These are phyloP conservation scores for Geotrichum klebahnii DNA, from an alignment of 1,139 yeast genomes.

Conservation along the genomic window DNA sequence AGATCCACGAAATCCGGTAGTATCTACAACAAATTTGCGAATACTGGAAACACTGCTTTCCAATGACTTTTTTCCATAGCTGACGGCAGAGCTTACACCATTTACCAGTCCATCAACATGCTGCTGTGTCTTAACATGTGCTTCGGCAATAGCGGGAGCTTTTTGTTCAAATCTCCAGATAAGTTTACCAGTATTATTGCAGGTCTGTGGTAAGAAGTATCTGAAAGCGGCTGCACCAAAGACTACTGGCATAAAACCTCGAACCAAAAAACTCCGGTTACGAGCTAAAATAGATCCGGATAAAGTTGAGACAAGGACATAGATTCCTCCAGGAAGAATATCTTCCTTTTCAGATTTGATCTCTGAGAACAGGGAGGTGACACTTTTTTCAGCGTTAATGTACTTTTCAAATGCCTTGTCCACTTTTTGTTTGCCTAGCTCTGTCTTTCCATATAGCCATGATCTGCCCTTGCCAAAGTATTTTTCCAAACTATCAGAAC, in stretches of 20 bases:
- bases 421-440: constrained; percentile 39
- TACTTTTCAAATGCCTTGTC: constrained; percentile 48
- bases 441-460: constrained; percentile 34
- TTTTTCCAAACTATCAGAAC: constrained; percentile 49
- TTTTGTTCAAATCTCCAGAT: constrained; percentile 63
- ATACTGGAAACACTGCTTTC: constrained; percentile 44
- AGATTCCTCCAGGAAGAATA: constrained; percentile 69
- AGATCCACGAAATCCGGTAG: constrained; percentile 55
- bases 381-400: constrained; percentile 59
- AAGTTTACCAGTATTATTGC: constrained; percentile 56
- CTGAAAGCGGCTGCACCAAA: constrained; percentile 71
- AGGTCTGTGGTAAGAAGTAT: constrained; percentile 75
- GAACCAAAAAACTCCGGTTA: constrained; percentile 57
- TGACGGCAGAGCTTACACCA: constrained; percentile 44
- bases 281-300: constrained; percentile 79
- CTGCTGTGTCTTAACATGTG: constrained; percentile 51
- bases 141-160: constrained; percentile 62
- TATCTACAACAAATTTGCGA: constrained; percentile 50
- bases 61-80: constrained; percentile 37
- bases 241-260: constrained; percentile 57
- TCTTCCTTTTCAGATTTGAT: constrained; percentile 71
- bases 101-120: constrained; percentile 49
- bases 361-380: constrained; percentile 63
- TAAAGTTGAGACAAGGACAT: constrained; percentile 67
- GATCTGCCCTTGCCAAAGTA: constrained; percentile 49